Evolutionary conservation across 371 early-diverging fungal species (phyloP), one percentile per base, ranked within the genome.

Genomic region (Mortierella sp.): DNA sequence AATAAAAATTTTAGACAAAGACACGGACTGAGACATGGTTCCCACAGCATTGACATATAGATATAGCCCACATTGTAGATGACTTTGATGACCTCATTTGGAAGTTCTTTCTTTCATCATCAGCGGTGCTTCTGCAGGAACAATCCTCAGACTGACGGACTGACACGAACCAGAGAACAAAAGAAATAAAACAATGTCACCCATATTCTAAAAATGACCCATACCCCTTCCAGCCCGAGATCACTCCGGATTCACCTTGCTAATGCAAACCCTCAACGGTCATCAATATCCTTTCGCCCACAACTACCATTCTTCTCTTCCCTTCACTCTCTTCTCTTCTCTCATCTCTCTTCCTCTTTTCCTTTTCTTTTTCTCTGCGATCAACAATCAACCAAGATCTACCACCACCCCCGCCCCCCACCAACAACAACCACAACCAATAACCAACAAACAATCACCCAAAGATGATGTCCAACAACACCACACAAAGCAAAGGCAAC

Each of bases 381-480:
- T 8, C 7, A n/a, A 5, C 55, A 53, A 53, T 16, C 1, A 14
- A 53, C 3, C 16, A 55, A 2, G n/a, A n/a, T n/a, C n/a, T n/a
- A n/a, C n/a, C n/a, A n/a, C n/a, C n/a, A n/a, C n/a, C n/a, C n/a
- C n/a, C n/a, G n/a, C n/a, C n/a, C n/a, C n/a, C n/a, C n/a, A n/a
- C 58, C 31, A 34, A 0, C 34, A 55, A 6, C 50, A 31, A 55
- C 16, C 55, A 14, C 2, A 31, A 58, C 9, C 58, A 58, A 53
- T 31, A 58, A 55, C 55, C 29, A 50, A 50, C 0, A 8, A 48
- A n/a, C n/a, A 47, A 10, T 2, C 26, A 55, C 29, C n/a, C 48
- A 48, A 50, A 50, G 34, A 58, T 58, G 34, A 34, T 58, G 58
- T 58, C 58, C 58, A 58, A 58, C 34, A 58, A 58, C 34, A 58